Evolutionary conservation across 2,329 filamentous ascomycete genomes (phyloP).

Genomic region (Diaporthe ampelina): DNA sequence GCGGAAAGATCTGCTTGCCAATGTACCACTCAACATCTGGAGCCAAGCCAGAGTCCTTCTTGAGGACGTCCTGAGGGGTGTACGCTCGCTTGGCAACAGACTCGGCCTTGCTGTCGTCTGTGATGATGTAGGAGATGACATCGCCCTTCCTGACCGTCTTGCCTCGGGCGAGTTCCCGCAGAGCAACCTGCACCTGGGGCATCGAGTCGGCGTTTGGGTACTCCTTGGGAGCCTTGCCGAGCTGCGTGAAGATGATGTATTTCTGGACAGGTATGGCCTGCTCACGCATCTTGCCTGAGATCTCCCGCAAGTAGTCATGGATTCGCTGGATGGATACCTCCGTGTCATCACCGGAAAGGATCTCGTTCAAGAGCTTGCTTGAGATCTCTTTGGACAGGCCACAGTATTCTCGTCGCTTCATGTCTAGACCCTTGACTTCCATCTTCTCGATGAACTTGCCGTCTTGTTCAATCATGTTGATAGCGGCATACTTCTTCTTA

Average conservation of each 20-base stretch:
- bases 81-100: conserved; percentile 90
- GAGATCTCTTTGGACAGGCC: conserved; percentile 96
- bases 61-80: conserved; percentile 86
- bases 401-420: conserved; percentile 98
- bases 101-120: conserved; percentile 77
- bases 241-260: conserved; percentile 98
- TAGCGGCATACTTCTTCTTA: conserved; percentile 99
- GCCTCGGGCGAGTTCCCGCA: conserved; percentile 88
- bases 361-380: conserved; percentile 89
- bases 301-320: conserved; percentile 90
- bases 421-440: conserved; percentile 98
- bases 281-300: conserved; percentile 89
- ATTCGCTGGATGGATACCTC: conserved; percentile 90
- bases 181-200: conserved; percentile 96
- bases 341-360: conserved; percentile 92
- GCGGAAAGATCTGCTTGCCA: conserved; percentile 97
- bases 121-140: conserved; percentile 96
- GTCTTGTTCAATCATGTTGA: conserved; percentile 91
- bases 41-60: conserved; percentile 79
- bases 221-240: conserved; percentile 92
- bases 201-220: conserved; percentile 96
- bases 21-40: conserved; percentile 99
- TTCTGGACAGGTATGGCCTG: conserved; percentile 81
- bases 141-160: conserved; percentile 93
- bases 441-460: conserved; percentile 94